Base-by-base conservation (phyloP, 768 basidiomycete genomes). In the Tubosaeta sp. region DNA sequence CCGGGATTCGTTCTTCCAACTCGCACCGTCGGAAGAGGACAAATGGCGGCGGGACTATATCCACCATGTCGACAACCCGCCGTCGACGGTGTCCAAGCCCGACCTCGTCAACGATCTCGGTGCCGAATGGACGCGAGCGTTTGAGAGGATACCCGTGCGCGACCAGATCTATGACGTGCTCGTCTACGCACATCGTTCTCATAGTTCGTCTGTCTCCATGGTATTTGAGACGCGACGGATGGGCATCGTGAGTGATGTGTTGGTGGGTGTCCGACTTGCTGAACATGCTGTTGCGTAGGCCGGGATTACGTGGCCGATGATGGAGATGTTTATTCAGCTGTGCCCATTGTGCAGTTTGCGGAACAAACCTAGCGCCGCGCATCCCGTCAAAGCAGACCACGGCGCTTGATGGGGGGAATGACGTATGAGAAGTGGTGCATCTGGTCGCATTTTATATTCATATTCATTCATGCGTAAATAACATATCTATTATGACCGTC, bases 301-400 rank as follows among this genome's bases (percentile, higher is more conserved):
- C 26, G 74, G 73, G 22, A 77, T 87, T 50, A 86, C 85, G 8
- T 87, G 84, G 84, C 82, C 85, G 4, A 87, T 87, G 82, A 76
- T 80, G 6, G 85, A 87, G 63, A 76, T 81, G 34, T 87, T 86
- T 66, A 71, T 76, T 37, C 77, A 76, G 31, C 66, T 85, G 38
- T 87, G 85, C 58, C 85, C 85, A 0, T 53, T 75, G 19, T 78
- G 77, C 66, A 78, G 71, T 53, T 53, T 74, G 44, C 72, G 76
- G 56, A 69, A 65, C 50, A 78, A 77, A 55, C 58, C 65, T 16
- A 56, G 47, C 51, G 29, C 56, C 16, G 46, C 54, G 0, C 68
- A 60, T 50, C 34, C 64, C 27, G 41, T 59, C 52, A 65, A 63
- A 54, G 43, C 43, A 22, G 61, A 60, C 29, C 56, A 53, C 37